Evolutionary conservation across 2,329 filamentous ascomycete genomes (phyloP).

Genomic region (Epichloe scottii): DNA sequence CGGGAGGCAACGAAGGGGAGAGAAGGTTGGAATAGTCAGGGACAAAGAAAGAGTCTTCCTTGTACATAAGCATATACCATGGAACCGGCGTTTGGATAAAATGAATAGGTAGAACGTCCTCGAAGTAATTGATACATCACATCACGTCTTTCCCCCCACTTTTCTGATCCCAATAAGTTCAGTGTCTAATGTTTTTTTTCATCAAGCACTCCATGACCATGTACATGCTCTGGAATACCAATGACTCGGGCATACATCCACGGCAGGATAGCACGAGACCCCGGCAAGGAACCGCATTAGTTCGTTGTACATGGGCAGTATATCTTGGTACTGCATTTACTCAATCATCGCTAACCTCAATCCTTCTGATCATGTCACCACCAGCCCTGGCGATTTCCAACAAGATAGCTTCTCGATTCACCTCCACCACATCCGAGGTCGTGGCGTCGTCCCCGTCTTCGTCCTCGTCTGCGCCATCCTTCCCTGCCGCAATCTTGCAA

Average conservation of each 20-base stretch:
- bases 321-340: too few relatives aligned
- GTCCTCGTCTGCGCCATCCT: constrained; percentile 21
- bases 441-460: constrained; percentile 8
- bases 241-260: too few relatives aligned
- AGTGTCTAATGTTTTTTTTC: too few relatives aligned
- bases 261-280: too few relatives aligned
- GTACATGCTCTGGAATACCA: not conserved
- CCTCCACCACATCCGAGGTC: constrained; percentile 33
- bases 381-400: constrained; percentile 60
- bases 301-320: too few relatives aligned
- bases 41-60: constrained; percentile 19
- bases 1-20: constrained; percentile 26
- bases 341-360: constrained; percentile 34
- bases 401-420: constrained; percentile 57
- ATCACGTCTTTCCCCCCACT: too few relatives aligned
- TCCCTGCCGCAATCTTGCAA: constrained; percentile 8
- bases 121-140: not conserved
- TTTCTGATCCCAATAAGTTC: too few relatives aligned
- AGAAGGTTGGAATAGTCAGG: not conserved
- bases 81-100: constrained; percentile 9
- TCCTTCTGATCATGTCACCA: constrained; percentile 53
- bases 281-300: too few relatives aligned
- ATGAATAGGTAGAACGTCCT: constrained; percentile 6
- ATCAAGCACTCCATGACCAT: not conserved
- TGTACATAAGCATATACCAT: constrained; percentile 16